phyloP scores from a whole-genome alignment of 2,329 filamentous ascomycete species.

The Lachnellula hyalina region DNA sequence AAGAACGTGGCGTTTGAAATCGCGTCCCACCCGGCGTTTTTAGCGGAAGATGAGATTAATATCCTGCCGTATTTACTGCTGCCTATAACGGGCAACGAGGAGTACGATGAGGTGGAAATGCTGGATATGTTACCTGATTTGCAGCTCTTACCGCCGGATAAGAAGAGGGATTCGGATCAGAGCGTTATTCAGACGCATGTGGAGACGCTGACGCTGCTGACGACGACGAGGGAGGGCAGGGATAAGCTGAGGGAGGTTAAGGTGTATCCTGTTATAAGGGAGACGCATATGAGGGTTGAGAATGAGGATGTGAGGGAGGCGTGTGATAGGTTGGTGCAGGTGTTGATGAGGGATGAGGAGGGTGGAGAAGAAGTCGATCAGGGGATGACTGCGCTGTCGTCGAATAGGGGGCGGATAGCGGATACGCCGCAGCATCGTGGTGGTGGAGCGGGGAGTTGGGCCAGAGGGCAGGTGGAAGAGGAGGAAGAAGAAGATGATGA shows the following conservation, averaged over 20 bases:
- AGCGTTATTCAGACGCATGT: constrained; percentile 81
- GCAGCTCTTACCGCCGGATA: constrained; percentile 84
- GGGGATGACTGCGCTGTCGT: constrained; percentile 25
- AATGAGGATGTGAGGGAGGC: constrained; percentile 77
- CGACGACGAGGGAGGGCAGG: constrained; percentile 69
- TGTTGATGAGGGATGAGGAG: constrained; percentile 33
- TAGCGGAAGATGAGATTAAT: constrained; percentile 68
- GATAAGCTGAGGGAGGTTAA: constrained; percentile 70
- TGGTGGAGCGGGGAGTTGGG: constrained; percentile 13
- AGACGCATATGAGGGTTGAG: constrained; percentile 73
- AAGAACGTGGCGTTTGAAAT: constrained; percentile 91
- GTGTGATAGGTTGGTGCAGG: constrained; percentile 84
- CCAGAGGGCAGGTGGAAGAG: constrained; percentile 14
- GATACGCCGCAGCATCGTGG: constrained; percentile 8
- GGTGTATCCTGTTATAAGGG: constrained; percentile 84
- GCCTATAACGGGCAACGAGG: constrained; percentile 81
- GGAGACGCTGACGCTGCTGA: constrained; percentile 80
- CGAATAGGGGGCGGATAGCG: constrained; percentile 2
- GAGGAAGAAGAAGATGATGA: constrained; percentile 25
- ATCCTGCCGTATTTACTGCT: constrained; percentile 84
- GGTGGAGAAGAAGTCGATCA: constrained; percentile 26
- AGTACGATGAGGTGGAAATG: constrained; percentile 81
- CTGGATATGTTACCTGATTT: constrained; percentile 84
- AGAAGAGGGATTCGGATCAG: constrained; percentile 72
- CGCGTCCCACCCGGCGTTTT: constrained; percentile 62